phyloP scores from a whole-genome alignment of 768 basidiomycete species.

The Vararia minispora region DNA sequence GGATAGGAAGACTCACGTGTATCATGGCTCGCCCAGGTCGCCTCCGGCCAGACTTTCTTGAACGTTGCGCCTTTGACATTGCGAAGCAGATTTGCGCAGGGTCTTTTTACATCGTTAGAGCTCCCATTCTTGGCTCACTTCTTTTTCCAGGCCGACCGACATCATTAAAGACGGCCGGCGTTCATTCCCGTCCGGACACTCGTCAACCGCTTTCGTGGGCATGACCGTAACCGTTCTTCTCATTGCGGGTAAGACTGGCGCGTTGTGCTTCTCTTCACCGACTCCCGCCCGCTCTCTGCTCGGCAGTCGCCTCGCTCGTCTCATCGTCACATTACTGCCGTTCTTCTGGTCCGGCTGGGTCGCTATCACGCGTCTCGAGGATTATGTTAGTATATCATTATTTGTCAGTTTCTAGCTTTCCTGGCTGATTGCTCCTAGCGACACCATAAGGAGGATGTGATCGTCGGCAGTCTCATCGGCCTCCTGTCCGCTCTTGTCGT shows the following conservation, averaged over 20 bases:
- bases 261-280: slow-evolving; percentile 38
- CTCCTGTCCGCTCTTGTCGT: slow-evolving; percentile 34
- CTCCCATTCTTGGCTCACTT: slow-evolving; percentile 1
- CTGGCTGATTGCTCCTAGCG: slow-evolving; percentile 26
- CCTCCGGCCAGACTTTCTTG: slow-evolving; percentile 56
- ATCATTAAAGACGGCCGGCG: slow-evolving; percentile 37
- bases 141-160: slow-evolving; percentile 19
- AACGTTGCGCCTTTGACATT: slow-evolving; percentile 51
- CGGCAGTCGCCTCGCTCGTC: slow-evolving; percentile 35
- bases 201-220: slow-evolving; percentile 53
- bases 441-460: slow-evolving; percentile 61
- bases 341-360: slow-evolving; percentile 49
- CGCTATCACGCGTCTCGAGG: slow-evolving; percentile 49
- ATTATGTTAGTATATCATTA: slow-evolving; percentile 38
- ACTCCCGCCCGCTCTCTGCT: slow-evolving; percentile 24
- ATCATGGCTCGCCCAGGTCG: slow-evolving; percentile 21
- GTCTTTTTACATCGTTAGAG: slow-evolving; percentile 20
- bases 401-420: slow-evolving; percentile 1
- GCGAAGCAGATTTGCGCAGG: slow-evolving; percentile 40
- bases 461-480: slow-evolving; percentile 52
- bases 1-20: neutral
- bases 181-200: slow-evolving; percentile 65
- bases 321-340: slow-evolving; percentile 40
- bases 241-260: slow-evolving; percentile 53
- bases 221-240: slow-evolving; percentile 54